Conservation (phyloP, 2,329 filamentous ascomycete genomes). For the Alternaria solani region DNA sequence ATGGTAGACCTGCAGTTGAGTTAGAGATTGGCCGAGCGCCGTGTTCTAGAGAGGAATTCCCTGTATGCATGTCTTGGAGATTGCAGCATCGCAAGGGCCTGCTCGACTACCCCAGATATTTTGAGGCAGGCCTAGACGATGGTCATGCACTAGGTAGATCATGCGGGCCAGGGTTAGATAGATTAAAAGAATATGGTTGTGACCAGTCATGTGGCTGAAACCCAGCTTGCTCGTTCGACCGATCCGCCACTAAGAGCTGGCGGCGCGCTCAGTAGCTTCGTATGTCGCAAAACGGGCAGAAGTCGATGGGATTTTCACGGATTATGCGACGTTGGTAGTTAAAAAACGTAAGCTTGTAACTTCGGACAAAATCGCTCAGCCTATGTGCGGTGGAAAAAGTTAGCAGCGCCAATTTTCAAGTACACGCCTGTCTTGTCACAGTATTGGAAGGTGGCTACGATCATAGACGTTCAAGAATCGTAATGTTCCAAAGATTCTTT, state of each 20-base stretch:
- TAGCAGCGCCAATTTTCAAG: not conserved
- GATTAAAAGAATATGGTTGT: slow-evolving; percentile 26
- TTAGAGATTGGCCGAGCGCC: slow-evolving; percentile 23
- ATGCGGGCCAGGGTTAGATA: slow-evolving; percentile 27
- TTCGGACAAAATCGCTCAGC: slow-evolving; percentile 9
- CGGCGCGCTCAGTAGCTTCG: slow-evolving; percentile 4
- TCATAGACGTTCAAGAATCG: not conserved
- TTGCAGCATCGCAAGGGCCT: slow-evolving; percentile 17
- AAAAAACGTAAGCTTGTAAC: slow-evolving; percentile 8
- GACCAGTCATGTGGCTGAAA: slow-evolving; percentile 33
- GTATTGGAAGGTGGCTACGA: not conserved
- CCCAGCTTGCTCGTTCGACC: slow-evolving; percentile 22
- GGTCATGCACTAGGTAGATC: slow-evolving; percentile 31
- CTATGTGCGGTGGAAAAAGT: not conserved
- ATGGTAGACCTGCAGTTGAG: slow-evolving; percentile 16
- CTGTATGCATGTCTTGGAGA: slow-evolving; percentile 32
- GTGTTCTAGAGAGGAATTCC: slow-evolving; percentile 19
- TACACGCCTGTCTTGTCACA: slow-evolving; percentile 3
- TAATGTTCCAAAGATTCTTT: not conserved
- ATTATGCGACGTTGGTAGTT: not conserved
- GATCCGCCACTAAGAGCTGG: slow-evolving; percentile 16
- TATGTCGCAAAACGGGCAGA: slow-evolving; percentile 1
- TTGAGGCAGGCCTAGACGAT: slow-evolving; percentile 12
- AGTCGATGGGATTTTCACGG: not conserved
- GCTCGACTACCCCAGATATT: slow-evolving; percentile 22